phyloP scores from a whole-genome alignment of 306 rosid species.

The Pueraria montana region DNA sequence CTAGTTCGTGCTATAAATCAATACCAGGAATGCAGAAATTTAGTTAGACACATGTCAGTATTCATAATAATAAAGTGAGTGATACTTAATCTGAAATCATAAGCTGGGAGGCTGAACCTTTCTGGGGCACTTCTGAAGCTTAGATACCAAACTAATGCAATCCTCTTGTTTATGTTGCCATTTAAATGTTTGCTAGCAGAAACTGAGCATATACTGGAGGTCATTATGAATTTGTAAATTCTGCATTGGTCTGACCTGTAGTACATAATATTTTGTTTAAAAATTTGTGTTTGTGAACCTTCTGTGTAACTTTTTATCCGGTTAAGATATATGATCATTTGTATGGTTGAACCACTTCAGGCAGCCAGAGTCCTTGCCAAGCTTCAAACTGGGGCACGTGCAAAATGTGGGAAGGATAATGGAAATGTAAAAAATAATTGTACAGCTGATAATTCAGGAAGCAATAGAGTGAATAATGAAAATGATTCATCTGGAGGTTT shows the following conservation, averaged over 20 bases:
- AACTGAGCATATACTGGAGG: slow-evolving; percentile 29
- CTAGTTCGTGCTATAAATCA: slow-evolving; percentile 4
- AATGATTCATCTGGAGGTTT: slow-evolving; percentile 47
- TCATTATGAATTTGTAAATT: slow-evolving; percentile 26
- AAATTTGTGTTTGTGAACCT: slow-evolving; percentile 13
- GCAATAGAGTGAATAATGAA: slow-evolving; percentile 44
- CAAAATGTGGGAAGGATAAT: slow-evolving; percentile 51
- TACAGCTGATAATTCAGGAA: slow-evolving; percentile 41
- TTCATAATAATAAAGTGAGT: slow-evolving; percentile 12
- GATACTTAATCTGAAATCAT: slow-evolving; percentile 14
- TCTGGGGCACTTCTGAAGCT: slow-evolving; percentile 28
- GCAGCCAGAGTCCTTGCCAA: slow-evolving; percentile 69
- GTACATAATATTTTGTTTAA: slow-evolving; percentile 16
- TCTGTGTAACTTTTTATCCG: slow-evolving; percentile 4
- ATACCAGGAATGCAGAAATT: background rate
- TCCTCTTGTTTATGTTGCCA: background rate
- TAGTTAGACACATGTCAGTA: slow-evolving; percentile 23
- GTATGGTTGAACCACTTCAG: slow-evolving; percentile 56
- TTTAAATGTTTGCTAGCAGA: background rate
- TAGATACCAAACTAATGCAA: slow-evolving; percentile 8
- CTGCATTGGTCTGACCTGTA: slow-evolving; percentile 16
- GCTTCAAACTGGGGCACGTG: slow-evolving; percentile 55
- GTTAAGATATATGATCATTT: slow-evolving; percentile 39
- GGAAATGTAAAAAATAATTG: slow-evolving; percentile 46
- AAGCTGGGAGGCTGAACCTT: slow-evolving; percentile 31